These are phyloP conservation scores for Sclerotinia glacialis DNA, from an alignment of 2,329 filamentous ascomycete genomes.

Conservation along the genomic window DNA sequence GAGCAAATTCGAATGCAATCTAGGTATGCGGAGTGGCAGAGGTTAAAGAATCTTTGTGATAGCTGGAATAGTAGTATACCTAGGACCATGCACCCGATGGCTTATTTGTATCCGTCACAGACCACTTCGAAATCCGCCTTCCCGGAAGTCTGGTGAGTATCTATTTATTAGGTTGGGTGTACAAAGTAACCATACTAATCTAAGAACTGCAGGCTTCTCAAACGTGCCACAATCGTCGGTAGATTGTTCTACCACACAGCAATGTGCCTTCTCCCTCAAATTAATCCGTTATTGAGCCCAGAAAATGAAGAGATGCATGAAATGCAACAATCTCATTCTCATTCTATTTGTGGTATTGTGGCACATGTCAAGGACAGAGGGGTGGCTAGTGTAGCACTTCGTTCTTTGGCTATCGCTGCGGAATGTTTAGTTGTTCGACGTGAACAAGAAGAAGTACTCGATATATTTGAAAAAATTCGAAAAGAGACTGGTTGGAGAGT, in stretches of 20 bases:
- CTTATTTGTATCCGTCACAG: slow-evolving; percentile 67
- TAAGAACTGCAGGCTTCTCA: slow-evolving; percentile 63
- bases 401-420: slow-evolving; percentile 74
- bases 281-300: slow-evolving; percentile 66
- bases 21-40: slow-evolving; percentile 72
- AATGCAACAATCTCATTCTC: slow-evolving; percentile 70
- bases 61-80: slow-evolving; percentile 78
- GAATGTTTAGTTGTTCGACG: slow-evolving; percentile 64
- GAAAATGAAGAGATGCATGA: slow-evolving; percentile 62
- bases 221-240: slow-evolving; percentile 75
- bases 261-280: slow-evolving; percentile 75
- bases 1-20: slow-evolving; percentile 63
- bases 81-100: slow-evolving; percentile 82
- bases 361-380: slow-evolving; percentile 80
- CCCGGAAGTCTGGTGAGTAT: slow-evolving; percentile 75
- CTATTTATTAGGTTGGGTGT: slow-evolving; percentile 2
- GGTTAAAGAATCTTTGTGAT: slow-evolving; percentile 77
- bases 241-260: slow-evolving; percentile 87
- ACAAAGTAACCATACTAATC: slow-evolving; percentile 32
- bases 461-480: slow-evolving; percentile 72
- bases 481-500: slow-evolving; percentile 77
- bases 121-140: slow-evolving; percentile 71
- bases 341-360: slow-evolving; percentile 84
- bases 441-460: slow-evolving; percentile 78
- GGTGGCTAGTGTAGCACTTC: slow-evolving; percentile 74